Evolutionary conservation across 768 basidiomycete species (phyloP).

Genomic region (Infundibulicybe gibba): DNA sequence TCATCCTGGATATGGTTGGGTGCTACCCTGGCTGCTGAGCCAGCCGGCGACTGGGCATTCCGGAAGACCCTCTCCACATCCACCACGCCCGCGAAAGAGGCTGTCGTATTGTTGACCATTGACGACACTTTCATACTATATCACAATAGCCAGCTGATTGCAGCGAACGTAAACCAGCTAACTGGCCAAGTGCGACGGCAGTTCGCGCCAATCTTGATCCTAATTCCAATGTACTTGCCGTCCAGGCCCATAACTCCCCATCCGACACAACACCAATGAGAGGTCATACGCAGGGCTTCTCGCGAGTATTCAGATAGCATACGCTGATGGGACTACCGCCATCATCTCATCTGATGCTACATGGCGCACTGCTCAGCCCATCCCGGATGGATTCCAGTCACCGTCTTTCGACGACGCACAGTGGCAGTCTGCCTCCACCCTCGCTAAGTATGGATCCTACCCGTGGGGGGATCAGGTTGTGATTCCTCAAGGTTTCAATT

Average conservation of each 20-base stretch:
- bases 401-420: slow-evolving; percentile 14
- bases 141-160: too few species aligned
- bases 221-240: slow-evolving; percentile 19
- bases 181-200: too few species aligned
- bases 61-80: too few species aligned
- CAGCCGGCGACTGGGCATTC: too few species aligned
- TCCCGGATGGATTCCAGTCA: slow-evolving; percentile 20
- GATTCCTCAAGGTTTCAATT: slow-evolving; percentile 6
- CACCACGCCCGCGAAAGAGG: too few species aligned
- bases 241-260: slow-evolving; percentile 19
- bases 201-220: too few species aligned
- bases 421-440: slow-evolving; percentile 14
- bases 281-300: slow-evolving; percentile 24
- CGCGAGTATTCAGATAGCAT: slow-evolving; percentile 18
- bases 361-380: slow-evolving; percentile 17
- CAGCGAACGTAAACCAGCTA: slow-evolving; percentile 24
- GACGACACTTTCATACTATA: too few species aligned
- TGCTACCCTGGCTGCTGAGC: too few species aligned
- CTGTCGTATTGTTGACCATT: too few species aligned
- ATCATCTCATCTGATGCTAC: slow-evolving; percentile 15
- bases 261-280: slow-evolving; percentile 8
- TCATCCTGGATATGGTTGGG: too few species aligned
- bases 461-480: slow-evolving; percentile 13
- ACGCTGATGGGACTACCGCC: slow-evolving; percentile 12
- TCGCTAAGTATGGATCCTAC: slow-evolving; percentile 18